Evolutionary conservation across 768 basidiomycete species (phyloP), one percentile per base, ranked within the genome.

Genomic region (Serpula lacrymans): DNA sequence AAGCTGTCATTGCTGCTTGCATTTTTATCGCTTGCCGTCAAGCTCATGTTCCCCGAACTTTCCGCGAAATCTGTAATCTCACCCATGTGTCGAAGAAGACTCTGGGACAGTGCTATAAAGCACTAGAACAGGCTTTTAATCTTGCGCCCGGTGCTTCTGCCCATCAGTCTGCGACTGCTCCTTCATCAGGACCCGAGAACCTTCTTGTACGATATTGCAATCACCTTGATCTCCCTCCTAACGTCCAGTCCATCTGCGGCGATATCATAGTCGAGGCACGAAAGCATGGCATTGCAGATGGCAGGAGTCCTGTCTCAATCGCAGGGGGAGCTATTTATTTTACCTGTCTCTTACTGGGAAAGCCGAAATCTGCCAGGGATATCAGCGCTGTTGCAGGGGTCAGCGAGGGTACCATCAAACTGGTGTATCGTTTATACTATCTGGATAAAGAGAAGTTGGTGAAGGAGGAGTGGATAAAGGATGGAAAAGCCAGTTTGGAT

Each of bases 301-400:
- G 96, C 18, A 74, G 96, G 46, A 90, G 84, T 53, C 95, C 95
- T 1, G 88, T 97, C 37, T 96, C 96, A n/a, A 93, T 99, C 50
- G 96, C 95, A n/a, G 90, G 91, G 29, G 92, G 90, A 28, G 89
- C 91, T 14, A 92, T 99, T 45, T 92, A 87, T 68, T 97, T 98
- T 65, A 88, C 89, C 22, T 88, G 88, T 55, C 74, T 84, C 49
- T 58, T 97, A 30, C 71, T 94, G 53, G 89, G 84, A 39, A 78
- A 80, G 53, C 54, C 68, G 20, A 90, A 88, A 64, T 74, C 80
- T 17, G 75, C 85, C 34, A 81, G 82, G 64, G 91, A 97, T 55
- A 93, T 99, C 55, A 87, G 87, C 47, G 69, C 73, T 12, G 90
- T 97, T 9, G 94, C 91, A 3, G 92, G 93, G 8, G 92, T 97